A percentile compares a stretch with the other conserved stretches of the same genome.
Conservation (phyloP, 257 asterid genomes). For the Paraleonurus japonicus region DNA sequence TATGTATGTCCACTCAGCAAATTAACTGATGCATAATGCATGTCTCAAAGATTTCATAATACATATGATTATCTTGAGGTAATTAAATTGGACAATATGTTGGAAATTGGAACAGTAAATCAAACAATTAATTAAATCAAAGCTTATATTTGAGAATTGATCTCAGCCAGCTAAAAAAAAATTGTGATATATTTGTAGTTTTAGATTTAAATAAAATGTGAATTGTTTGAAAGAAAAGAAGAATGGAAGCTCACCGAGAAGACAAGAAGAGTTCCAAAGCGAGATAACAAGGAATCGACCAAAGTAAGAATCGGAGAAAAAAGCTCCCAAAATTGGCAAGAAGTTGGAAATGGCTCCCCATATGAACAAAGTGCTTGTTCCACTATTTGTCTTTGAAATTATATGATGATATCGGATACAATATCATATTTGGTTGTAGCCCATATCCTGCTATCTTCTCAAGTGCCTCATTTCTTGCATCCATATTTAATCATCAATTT, state of each 20-base stretch:
- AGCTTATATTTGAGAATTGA: not conserved
- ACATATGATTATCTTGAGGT: too few species aligned
- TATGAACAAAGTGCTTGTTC: slow-evolving; percentile 41
- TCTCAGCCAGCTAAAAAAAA: too few species aligned
- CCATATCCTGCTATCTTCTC: slow-evolving; percentile 76
- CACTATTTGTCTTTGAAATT: slow-evolving; percentile 51
- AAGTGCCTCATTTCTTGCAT: slow-evolving; percentile 68
- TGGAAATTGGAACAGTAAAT: not conserved
- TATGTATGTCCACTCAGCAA: too few species aligned
- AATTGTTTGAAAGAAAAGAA: too few species aligned
- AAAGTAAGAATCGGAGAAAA: slow-evolving; percentile 70
- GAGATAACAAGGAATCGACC: slow-evolving; percentile 68
- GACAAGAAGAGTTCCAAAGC: slow-evolving; percentile 39
- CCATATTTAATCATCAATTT: not conserved
- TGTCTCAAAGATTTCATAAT: too few species aligned
- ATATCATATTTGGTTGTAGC: slow-evolving; percentile 56
- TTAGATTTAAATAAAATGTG: not conserved
- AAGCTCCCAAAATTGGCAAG: slow-evolving; percentile 79
- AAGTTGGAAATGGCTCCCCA: slow-evolving; percentile 65
- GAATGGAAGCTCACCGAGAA: slow-evolving; percentile 40
- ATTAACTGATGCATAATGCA: too few species aligned
- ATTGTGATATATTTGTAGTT: not conserved
- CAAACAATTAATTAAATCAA: too few species aligned
- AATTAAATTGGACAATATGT: too few species aligned
- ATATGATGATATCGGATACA: slow-evolving; percentile 49